A percentile compares a stretch with the other conserved stretches of the same genome.
These are phyloP conservation scores for Hyaloscypha variabilis DNA, from an alignment of 495 filamentous ascomycete genomes.

Conservation along the genomic window DNA sequence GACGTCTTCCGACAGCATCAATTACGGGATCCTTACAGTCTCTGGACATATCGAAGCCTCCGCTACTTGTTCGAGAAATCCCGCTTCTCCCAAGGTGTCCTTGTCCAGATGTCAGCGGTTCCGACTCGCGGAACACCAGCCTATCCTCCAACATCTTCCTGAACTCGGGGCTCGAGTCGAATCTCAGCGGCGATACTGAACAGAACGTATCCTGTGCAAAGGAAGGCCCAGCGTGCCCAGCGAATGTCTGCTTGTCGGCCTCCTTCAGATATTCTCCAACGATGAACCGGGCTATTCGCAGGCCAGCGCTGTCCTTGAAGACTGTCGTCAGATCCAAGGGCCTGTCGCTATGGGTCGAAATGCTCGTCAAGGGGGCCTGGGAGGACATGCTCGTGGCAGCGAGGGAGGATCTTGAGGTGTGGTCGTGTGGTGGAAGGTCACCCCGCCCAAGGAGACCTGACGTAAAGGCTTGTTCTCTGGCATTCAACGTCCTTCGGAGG, in stretches of 20 bases:
- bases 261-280: conserved; percentile 8
- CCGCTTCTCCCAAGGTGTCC: conserved; percentile 4
- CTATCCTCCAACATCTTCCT: conserved; percentile 13
- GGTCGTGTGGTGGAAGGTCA: background rate
- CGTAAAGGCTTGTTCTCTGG: conserved; percentile 7
- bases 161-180: conserved; percentile 11
- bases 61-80: background rate
- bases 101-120: background rate
- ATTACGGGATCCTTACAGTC: background rate
- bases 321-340: conserved; percentile 18
- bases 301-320: conserved; percentile 25
- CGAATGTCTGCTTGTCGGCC: conserved; percentile 1
- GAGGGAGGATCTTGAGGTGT: background rate
- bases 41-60: background rate
- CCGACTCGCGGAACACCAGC: conserved; percentile 22
- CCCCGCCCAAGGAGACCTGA: conserved; percentile 20
- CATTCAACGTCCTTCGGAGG: conserved; percentile 8
- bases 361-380: background rate
- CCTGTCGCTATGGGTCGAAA: conserved; percentile 7
- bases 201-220: background rate
- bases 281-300: conserved; percentile 25
- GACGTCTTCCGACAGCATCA: background rate
- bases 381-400: conserved; percentile 14
- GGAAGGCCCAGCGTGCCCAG: background rate
- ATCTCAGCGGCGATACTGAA: conserved; percentile 10